Base-by-base conservation (phyloP, 2,329 filamentous ascomycete genomes). In the Juglanconis juglandina region DNA sequence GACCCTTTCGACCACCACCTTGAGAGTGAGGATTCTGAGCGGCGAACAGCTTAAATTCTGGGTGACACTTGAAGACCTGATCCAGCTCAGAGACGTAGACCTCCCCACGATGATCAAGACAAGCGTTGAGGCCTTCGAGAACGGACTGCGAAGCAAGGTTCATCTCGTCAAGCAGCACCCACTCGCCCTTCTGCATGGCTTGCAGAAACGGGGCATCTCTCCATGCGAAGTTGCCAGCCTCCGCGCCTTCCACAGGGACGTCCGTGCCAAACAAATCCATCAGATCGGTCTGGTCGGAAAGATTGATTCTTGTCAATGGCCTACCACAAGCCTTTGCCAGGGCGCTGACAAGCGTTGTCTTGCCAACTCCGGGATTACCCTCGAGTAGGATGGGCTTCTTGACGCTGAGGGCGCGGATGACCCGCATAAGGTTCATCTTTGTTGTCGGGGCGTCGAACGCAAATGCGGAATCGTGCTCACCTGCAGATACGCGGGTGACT, bases 151-250 rank as follows among this genome's bases (percentile, higher is more conserved):
- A 98, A 1, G 96, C 95, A 64, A 99, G 77, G 69, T 99, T 99
- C 95, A 99, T 99, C 78, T 99, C 95, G 70, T 99, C 95, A 0
- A 99, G 82, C 34, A 99, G 79, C 10, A 99, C 95, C 95, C 95
- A 99, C 67, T 96, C 91, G 34, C 95, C 95, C 60, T 86, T 90
- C 71, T 98, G 95, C 94, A 99, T 98, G 0, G 95, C 95, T 71
- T 92, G 90, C 24, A 99, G 79, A 71, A 99, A 98, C 1, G 95
- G 93, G 0, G 94, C 95, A 72, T 99, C 94, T 66, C 92, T 86
- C 95, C 95, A 99, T 1, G 91, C 89, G 70, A 99, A 99, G 62
- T 91, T 89, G 1, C 95, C 95, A 7, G 92, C 89, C 68, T 90
- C 87, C 1, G 90, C 92, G n/a, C 92, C 93, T 75, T 98, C 95